Evolutionary conservation across 257 asterid species (phyloP), one percentile per base, ranked within the genome.

Genomic region (Catharanthus roseus): DNA sequence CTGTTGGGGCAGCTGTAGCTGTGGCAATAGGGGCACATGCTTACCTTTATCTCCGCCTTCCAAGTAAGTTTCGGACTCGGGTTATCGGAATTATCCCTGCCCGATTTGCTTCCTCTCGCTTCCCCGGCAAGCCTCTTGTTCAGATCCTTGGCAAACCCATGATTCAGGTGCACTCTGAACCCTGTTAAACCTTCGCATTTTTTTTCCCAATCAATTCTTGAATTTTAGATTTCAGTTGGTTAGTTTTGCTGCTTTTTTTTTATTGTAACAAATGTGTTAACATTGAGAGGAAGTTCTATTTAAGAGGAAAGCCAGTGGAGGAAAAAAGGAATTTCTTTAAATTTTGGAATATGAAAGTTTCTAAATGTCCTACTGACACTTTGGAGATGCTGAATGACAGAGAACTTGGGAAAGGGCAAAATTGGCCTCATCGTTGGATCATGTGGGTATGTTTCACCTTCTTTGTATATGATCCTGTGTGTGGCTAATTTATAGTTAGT

Each of bases 371-470:
- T 67, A 3, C 53, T 77, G 10, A 51, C 5, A 5, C 15, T n/a
- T 47, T 74, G 19, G 29, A 41, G 56, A 42, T 29, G 16, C 65
- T 74, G 65, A 57, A 68, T 72, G 72, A 62, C 92, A 91, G 99
- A 88, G 99, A 83, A 89, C 99, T 54, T 93, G 97, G 97, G 96
- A 93, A 79, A 79, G 89, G 69, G 96, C 95, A 0, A 93, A 86
- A 85, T 33, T 84, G 84, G 96, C 99, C 0, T 66, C 86, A 13
- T 78, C 91, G 6, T 75, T 91, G 86, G 96, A 91, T 79, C 96
- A 77, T 72, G 79, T 91, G 68, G 96, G 96, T 91, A 85, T 68
- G 76, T 38, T 56, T 2, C 56, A 41, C 64, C 72, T 64, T 26
- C 16, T 39, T 63, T 42, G 9, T 47, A 15, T 36, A 18, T 34